Evolutionary conservation across 2,329 filamentous ascomycete species (phyloP), one percentile per base, ranked within the genome.

Genomic region (Cytospora mali): DNA sequence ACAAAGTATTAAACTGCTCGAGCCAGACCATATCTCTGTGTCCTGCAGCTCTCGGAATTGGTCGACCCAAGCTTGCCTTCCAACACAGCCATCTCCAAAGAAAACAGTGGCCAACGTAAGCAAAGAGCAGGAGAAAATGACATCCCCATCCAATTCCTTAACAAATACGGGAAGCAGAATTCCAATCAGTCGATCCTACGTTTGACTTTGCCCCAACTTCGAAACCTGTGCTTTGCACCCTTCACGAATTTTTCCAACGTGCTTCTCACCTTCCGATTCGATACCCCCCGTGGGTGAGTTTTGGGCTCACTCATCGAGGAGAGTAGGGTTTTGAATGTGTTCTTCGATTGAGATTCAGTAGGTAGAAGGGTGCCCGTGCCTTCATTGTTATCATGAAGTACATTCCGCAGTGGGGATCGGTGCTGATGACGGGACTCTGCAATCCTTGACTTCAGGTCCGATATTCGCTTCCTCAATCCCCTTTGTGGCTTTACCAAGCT

Each of bases 401-500:
- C 23, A 13, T 42, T 60, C 9, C 25, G 25, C 10, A 29, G 21
- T 5, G 52, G 56, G 21, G 48, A 28, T 6, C 28, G 42, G 6
- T 57, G 64, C 27, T 56, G 65, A 33, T 65, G 42, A 7, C 68
- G 62, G 21, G 66, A 54, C 14, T 70, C 69, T 14, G 62, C 62
- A 14, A 72, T 61, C 5, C 67, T 67, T 9, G 63, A 62, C 16
- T 64, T 67, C 18, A 72, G 55, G 49, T 71, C 62, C 9, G 71
- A 71, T 23, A 72, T 55, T 1, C 68, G 64, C 25, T 66, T 71
- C 42, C 59, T 68, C 61, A 72, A 58, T n/a, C 68, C 67, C 33
- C 64, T 66, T 2, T 66, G 64, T 3, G 66, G 66, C 42, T 48
- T 64, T 13, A 54, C 62, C 23, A 64, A 42, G 14, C 56, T 64